Conservation (phyloP, 1,139 yeast genomes). For the Saccharomyces hybrid region DNA sequence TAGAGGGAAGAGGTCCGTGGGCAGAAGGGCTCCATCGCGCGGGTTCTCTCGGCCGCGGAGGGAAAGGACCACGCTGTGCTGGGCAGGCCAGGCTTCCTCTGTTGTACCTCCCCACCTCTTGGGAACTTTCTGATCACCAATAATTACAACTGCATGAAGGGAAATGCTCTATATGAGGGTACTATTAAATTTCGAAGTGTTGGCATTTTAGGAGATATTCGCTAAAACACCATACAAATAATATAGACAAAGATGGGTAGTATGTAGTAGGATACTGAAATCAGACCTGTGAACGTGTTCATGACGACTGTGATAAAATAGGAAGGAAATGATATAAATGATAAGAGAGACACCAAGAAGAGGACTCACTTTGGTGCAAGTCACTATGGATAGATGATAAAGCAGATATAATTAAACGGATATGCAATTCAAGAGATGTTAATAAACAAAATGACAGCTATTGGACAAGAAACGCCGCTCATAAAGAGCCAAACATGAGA, state of each 20-base stretch:
- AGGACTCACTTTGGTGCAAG: background rate
- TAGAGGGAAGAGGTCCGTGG: too few species aligned
- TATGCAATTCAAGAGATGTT: background rate
- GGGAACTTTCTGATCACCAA: background rate
- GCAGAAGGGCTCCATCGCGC: background rate
- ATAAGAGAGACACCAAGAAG: background rate
- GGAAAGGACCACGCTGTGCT: background rate
- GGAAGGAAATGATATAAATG: background rate
- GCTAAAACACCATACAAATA: background rate
- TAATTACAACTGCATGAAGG: background rate
- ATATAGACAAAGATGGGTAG: constrained; percentile 53
- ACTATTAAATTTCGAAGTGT: background rate
- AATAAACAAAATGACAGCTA: background rate
- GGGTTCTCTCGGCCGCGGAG: background rate
- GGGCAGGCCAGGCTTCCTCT: background rate
- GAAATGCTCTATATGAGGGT: background rate
- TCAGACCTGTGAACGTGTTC: background rate
- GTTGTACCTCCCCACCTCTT: background rate
- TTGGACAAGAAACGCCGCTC: background rate
- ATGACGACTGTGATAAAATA: background rate
- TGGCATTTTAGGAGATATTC: background rate
- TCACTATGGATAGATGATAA: background rate
- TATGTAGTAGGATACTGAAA: constrained; percentile 36
- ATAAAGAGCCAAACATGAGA: too few species aligned
- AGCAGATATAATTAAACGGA: background rate